Evolutionary conservation across 768 basidiomycete species (phyloP), one percentile per base, ranked within the genome.

Genomic region (Pleurotus platypus): DNA sequence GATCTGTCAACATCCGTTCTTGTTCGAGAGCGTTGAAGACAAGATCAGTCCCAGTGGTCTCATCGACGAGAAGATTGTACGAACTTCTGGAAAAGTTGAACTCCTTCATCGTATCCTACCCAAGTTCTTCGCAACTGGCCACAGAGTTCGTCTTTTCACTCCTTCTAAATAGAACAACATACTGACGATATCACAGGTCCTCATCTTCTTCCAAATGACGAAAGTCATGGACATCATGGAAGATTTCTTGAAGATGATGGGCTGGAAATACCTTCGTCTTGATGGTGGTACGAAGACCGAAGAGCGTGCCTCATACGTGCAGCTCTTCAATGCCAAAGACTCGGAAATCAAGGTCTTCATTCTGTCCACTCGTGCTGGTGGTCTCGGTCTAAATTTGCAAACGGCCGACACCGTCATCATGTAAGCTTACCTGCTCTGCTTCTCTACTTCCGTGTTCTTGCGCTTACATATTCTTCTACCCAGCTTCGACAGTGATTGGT

Each of bases 131-230:
- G 73, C 82, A 5, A 93, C 91, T 5, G 90, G 89, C 3, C 97
- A 98, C 75, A 86, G 95, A 67, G 92, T 92, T 66, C 47, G 82
- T 62, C 37, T 9, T 59, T 53, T 20, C 24, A 26, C 24, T 42
- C 43, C 12, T 12, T 13, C 40, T 55, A 4, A 24, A 30, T 18
- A 45, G 20, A 6, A 22, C 43, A n/a, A 45, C 35, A 46, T 22
- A 50, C 57, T 59, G 49, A 45, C 49, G 56, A 12, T 46, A 35
- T 24, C 56, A 0, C 61, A 94, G 90, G 92, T 96, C 46, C 85
- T 99, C 57, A 98, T 99, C 64, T 98, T 99, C 85, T 98, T 98
- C 87, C 97, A 99, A 73, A 98, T 98, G 97, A 98, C 95, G 13
- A 92, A 94, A 67, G 93, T 98, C 64, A 97, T 98, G 95, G 92